Evolutionary conservation across 2,329 filamentous ascomycete genomes (phyloP).

Genomic region (Fusarium marasasianum): DNA sequence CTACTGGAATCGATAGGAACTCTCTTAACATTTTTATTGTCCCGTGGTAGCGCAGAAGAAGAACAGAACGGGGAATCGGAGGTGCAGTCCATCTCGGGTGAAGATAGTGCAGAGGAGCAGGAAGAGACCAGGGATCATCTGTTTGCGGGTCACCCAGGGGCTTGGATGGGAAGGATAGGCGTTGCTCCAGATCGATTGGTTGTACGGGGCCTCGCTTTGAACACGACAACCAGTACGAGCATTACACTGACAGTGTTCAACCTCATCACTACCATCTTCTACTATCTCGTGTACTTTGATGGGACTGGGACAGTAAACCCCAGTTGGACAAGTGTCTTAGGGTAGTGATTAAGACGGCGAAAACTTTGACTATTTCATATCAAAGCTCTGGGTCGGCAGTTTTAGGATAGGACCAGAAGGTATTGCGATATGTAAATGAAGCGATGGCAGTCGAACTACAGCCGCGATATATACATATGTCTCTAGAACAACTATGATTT

Average conservation of each 20-base stretch:
- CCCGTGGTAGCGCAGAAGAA: background rate
- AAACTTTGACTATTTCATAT: background rate
- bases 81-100: background rate
- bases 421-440: background rate
- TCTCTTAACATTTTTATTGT: background rate
- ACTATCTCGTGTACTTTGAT: conserved; percentile 16
- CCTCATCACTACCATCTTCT: background rate
- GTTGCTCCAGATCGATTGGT: background rate
- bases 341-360: background rate
- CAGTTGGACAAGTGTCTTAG: background rate
- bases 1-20: background rate
- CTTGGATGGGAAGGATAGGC: background rate
- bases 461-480: fast-evolving
- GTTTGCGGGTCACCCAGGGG: fast-evolving
- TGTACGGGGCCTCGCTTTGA: background rate
- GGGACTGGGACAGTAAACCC: background rate
- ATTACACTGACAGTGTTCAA: conserved; percentile 2
- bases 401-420: background rate
- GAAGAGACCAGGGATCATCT: fast-evolving
- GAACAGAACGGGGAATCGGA: background rate
- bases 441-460: no score
- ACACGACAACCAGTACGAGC: background rate
- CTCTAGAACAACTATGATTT: background rate
- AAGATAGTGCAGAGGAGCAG: background rate
- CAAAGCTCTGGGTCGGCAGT: background rate